A percentile compares a stretch with the other conserved stretches of the same genome.
phyloP scores from a whole-genome alignment of 441 rosid species.

The Brassica balearica region DNA sequence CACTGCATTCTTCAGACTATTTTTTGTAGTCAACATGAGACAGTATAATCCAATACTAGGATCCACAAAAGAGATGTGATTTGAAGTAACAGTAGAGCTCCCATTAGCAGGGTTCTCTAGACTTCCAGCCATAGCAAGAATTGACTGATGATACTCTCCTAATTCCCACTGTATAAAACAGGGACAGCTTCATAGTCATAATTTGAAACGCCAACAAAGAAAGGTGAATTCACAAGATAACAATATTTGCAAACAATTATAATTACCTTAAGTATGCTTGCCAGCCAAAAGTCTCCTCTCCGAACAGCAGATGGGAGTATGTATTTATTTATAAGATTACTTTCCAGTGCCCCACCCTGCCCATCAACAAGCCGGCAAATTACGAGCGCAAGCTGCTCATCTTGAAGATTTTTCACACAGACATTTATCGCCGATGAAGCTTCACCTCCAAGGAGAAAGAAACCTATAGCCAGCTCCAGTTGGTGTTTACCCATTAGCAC shows the following conservation, averaged over 20 bases:
- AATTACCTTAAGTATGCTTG: conserved; percentile 86
- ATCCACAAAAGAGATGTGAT: conserved; percentile 73
- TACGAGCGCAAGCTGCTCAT: conserved; percentile 95
- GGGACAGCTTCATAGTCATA: conserved; percentile 31
- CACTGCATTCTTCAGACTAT: conserved; percentile 67
- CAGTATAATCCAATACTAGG: conserved; percentile 88
- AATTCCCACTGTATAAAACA: conserved; percentile 86
- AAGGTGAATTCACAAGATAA: conserved; percentile 19
- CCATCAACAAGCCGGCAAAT: conserved; percentile 93
- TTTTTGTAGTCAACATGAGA: conserved; percentile 62
- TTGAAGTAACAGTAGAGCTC: conserved; percentile 59
- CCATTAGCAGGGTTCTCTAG: conserved; percentile 47
- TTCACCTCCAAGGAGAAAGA: conserved; percentile 98
- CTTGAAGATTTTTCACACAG: conserved; percentile 89
- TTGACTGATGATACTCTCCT: conserved; percentile 75
- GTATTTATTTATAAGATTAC: conserved; percentile 65
- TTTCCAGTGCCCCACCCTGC: conserved; percentile 75
- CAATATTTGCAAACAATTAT: conserved; percentile 40
- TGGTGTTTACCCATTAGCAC: conserved; percentile 98
- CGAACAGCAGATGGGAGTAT: conserved; percentile 81
- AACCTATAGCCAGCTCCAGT: conserved; percentile 87
- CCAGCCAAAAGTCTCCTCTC: conserved; percentile 85
- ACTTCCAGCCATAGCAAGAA: conserved; percentile 72
- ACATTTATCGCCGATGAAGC: conserved; percentile 85
- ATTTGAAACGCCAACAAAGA: conserved; percentile 30